These are phyloP conservation scores for Hyphopichia burtonii DNA, from an alignment of 1,139 yeast genomes.

Conservation along the genomic window DNA sequence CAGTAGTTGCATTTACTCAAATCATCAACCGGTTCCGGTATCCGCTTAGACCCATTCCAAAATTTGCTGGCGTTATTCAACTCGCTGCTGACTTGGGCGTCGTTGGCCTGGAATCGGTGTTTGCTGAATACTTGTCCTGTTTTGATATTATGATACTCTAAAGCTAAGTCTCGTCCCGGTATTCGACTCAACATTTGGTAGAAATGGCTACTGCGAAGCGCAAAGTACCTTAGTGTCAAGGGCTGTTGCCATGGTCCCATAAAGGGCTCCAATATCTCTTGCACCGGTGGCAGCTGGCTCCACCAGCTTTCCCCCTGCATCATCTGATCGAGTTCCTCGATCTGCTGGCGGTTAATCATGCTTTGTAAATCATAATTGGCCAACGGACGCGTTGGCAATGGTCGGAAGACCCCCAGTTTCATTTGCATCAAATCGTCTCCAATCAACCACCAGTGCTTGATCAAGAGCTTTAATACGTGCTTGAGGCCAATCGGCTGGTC, in stretches of 20 bases:
- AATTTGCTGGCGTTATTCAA: conserved; percentile 37
- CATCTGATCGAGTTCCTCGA: too few species aligned
- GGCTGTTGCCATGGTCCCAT: conserved; percentile 49
- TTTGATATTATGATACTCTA: conserved; percentile 52
- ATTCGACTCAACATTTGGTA: conserved; percentile 30
- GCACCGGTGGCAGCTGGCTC: too few species aligned
- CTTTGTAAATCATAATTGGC: too few species aligned
- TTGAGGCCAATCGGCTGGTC: conserved; percentile 48
- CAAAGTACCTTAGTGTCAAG: conserved; percentile 55
- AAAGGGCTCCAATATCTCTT: too few species aligned
- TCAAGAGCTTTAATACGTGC: conserved; percentile 33
- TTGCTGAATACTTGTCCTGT: conserved; percentile 37
- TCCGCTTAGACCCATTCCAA: conserved; percentile 54
- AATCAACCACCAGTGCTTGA: conserved; percentile 33
- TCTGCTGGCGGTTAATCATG: too few species aligned
- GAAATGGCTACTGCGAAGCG: conserved; percentile 54
- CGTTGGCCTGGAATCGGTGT: conserved; percentile 34
- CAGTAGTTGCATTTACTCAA: conserved; percentile 51
- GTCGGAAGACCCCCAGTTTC: too few species aligned
- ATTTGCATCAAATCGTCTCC: too few species aligned
- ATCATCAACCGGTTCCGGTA: conserved; percentile 39
- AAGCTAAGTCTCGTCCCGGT: conserved; percentile 36
- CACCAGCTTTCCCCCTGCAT: too few species aligned
- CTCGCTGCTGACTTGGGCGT: too few species aligned
- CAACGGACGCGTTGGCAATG: too few species aligned